Percentiles rank a stretch among this genome's conserved stretches.
Evolutionary conservation across 2,329 filamentous ascomycete species (phyloP).

Genomic region (Microsporum ferrugineum): DNA sequence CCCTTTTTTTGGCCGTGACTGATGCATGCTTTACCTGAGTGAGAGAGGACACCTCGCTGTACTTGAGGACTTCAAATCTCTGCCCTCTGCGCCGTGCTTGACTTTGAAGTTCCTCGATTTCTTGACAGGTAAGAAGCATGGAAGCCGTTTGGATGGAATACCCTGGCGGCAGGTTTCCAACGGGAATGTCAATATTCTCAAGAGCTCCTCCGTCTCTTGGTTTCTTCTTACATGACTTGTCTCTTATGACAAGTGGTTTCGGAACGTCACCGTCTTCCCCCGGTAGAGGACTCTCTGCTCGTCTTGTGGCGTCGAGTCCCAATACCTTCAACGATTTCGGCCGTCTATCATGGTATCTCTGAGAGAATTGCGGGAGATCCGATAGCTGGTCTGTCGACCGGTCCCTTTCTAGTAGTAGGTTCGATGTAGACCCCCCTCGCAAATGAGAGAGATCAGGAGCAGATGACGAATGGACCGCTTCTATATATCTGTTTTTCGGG

Average conservation of each 20-base stretch:
- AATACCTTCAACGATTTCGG: slow-evolving; percentile 1
- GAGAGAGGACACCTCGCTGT: slow-evolving; percentile 18
- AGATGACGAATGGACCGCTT: neutral
- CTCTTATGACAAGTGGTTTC: neutral
- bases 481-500: neutral
- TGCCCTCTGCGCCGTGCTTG: slow-evolving; percentile 19
- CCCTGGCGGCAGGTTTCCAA: neutral
- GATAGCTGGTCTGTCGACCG: neutral
- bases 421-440: neutral
- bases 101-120: slow-evolving; percentile 17
- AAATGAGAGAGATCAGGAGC: neutral
- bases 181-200: neutral
- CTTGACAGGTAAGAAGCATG: slow-evolving; percentile 11
- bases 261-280: neutral
- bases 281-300: neutral
- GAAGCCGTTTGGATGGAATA: neutral
- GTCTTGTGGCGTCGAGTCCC: neutral
- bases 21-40: slow-evolving; percentile 17
- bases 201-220: neutral
- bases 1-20: neutral
- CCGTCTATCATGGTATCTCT: neutral
- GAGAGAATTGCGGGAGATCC: neutral
- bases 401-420: neutral
- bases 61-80: slow-evolving; percentile 20
- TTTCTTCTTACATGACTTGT: neutral